A percentile compares a stretch with the other conserved stretches of the same genome.
phyloP scores from a whole-genome alignment of 768 basidiomycete species.

The Gloeopeniophorella convolvens region DNA sequence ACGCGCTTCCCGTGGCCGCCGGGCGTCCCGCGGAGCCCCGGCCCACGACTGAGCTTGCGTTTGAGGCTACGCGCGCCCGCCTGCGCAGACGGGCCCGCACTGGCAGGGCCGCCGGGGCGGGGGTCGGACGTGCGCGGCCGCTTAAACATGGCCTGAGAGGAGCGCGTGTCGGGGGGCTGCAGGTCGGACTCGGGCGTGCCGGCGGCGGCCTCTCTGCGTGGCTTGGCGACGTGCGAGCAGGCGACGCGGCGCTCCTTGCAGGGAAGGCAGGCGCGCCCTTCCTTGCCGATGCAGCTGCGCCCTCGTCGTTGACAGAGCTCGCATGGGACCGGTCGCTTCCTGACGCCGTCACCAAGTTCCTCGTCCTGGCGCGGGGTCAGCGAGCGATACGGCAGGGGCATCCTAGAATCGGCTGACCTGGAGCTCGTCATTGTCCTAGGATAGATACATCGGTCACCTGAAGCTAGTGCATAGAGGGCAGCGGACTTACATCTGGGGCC shows the following conservation, averaged over 20 bases:
- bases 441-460: too few species aligned
- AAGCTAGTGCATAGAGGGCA: neutral
- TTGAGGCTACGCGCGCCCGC: conserved; percentile 9
- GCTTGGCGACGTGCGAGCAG: conserved; percentile 18
- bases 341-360: conserved; percentile 15
- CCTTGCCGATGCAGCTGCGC: conserved; percentile 15
- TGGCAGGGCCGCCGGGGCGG: neutral
- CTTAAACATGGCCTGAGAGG: neutral
- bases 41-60: conserved; percentile 13
- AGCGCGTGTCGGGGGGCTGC: conserved; percentile 3
- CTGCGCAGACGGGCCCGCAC: conserved; percentile 10
- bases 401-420: conserved; percentile 10
- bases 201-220: conserved; percentile 12
- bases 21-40: conserved; percentile 1
- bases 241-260: conserved; percentile 20
- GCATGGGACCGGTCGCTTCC: conserved; percentile 14
- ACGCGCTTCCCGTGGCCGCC: conserved; percentile 3
- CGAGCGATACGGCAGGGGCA: neutral
- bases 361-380: conserved; percentile 2
- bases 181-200: conserved; percentile 14
- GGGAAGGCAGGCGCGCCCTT: conserved; percentile 15
- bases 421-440: conserved; percentile 15
- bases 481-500: conserved; percentile 9
- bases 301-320: conserved; percentile 11
- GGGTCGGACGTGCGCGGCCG: conserved; percentile 7